Evolutionary conservation across 2,329 filamentous ascomycete genomes (phyloP).

Genomic region (Cladosporium sp.): DNA sequence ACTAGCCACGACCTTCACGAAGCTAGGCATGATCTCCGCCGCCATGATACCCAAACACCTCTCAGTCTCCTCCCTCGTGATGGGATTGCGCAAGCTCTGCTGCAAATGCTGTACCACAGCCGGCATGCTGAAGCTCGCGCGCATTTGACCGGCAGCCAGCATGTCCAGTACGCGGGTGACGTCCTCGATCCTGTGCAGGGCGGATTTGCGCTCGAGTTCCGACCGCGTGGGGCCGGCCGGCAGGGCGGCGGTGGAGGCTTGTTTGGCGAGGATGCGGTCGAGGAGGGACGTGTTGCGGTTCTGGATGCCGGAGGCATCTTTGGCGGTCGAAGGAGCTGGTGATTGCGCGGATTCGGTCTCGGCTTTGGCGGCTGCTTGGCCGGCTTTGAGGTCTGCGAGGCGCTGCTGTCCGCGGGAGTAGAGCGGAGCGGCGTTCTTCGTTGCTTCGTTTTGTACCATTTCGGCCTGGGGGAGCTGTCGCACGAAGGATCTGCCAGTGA

Average conservation of each 20-base stretch:
- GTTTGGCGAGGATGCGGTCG: conserved; percentile 47
- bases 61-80: conserved; percentile 40
- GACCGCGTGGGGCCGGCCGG: conserved; percentile 36
- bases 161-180: conserved; percentile 39
- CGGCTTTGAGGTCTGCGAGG: conserved; percentile 62
- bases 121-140: conserved; percentile 40
- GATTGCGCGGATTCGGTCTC: conserved; percentile 14
- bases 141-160: conserved; percentile 31
- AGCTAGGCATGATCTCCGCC: conserved; percentile 38
- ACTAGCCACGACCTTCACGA: conserved; percentile 35
- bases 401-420: conserved; percentile 62
- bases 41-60: conserved; percentile 39
- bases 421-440: conserved; percentile 48
- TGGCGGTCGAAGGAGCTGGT: conserved; percentile 11
- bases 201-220: conserved; percentile 40
- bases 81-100: conserved; percentile 40
- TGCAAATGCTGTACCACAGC: conserved; percentile 39
- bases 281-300: conserved; percentile 41
- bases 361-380: conserved; percentile 25
- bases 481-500: conserved; percentile 46
- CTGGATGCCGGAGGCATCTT: conserved; percentile 33
- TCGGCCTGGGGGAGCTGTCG: conserved; percentile 50
- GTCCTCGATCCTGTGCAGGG: conserved; percentile 43
- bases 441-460: conserved; percentile 47
- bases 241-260: conserved; percentile 33